These are phyloP conservation scores for Diaporthe capsici DNA, from an alignment of 2,329 filamentous ascomycete species.

Conservation along the genomic window DNA sequence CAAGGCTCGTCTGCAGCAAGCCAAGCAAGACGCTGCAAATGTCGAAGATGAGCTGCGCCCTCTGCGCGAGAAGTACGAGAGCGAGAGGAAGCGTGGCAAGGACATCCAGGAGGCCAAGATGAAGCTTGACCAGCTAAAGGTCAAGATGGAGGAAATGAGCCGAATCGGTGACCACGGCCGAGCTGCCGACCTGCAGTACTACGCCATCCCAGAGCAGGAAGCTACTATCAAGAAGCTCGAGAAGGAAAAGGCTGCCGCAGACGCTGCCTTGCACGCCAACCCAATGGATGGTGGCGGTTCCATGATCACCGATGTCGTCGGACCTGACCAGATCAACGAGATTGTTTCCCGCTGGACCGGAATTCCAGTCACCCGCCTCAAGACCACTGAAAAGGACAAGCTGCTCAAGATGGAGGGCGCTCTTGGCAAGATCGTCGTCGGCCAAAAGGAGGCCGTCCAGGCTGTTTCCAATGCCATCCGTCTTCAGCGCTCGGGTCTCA, in stretches of 20 bases:
- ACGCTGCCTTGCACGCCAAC: constrained; percentile 74
- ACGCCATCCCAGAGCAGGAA: constrained; percentile 95
- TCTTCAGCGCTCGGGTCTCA: constrained; percentile 92
- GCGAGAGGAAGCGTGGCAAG: constrained; percentile 90
- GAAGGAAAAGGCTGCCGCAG: constrained; percentile 81
- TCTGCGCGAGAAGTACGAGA: constrained; percentile 94
- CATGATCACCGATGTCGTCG: constrained; percentile 93
- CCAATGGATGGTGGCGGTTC: constrained; percentile 74
- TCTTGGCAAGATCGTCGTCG: constrained; percentile 87
- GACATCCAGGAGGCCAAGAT: constrained; percentile 95
- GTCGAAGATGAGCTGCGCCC: constrained; percentile 94
- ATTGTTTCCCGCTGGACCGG: constrained; percentile 99
- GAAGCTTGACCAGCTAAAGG: constrained; percentile 91
- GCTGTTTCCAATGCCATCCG: constrained; percentile 97
- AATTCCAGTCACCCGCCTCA: constrained; percentile 93
- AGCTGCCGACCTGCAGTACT: constrained; percentile 95
- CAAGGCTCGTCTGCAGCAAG: constrained; percentile 83
- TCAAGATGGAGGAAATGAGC: constrained; percentile 94
- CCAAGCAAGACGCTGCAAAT: constrained; percentile 92
- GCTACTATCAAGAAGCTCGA: constrained; percentile 85
- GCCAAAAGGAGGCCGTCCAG: constrained; percentile 92
- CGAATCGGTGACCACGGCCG: constrained; percentile 86
- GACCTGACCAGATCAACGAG: constrained; percentile 98
- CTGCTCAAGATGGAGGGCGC: constrained; percentile 96
- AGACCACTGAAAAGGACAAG: constrained; percentile 98